phyloP scores from a whole-genome alignment of 1,139 yeast species.

The Sugiyamaella grinbergsii region DNA sequence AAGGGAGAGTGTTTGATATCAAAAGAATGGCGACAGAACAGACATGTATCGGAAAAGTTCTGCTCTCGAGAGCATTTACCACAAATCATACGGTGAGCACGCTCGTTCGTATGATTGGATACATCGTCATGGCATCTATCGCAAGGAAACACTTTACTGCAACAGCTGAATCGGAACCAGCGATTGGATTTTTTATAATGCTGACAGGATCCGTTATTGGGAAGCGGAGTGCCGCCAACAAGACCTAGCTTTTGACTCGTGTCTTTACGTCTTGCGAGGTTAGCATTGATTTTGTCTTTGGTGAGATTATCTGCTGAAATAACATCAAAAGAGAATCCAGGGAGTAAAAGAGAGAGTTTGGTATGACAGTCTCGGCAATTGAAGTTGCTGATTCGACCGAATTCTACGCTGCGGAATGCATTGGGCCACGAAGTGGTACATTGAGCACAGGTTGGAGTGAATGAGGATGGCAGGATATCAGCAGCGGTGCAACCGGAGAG shows the following conservation, averaged over 20 bases:
- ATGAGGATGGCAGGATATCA: constrained; percentile 44
- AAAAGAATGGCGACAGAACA: constrained; percentile 44
- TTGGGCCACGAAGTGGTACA: constrained; percentile 38
- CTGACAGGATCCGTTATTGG: constrained; percentile 45
- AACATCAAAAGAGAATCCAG: constrained; percentile 39
- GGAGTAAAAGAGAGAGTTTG: constrained; percentile 40
- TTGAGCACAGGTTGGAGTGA: constrained; percentile 44
- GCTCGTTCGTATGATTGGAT: constrained; percentile 43
- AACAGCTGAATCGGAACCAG: constrained; percentile 50
- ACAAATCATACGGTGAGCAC: constrained; percentile 47
- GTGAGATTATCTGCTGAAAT: constrained; percentile 32
- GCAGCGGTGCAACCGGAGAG: constrained; percentile 43
- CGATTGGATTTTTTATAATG: constrained; percentile 47
- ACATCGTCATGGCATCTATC: constrained; percentile 47
- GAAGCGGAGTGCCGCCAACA: constrained; percentile 46
- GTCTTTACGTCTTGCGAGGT: constrained; percentile 25
- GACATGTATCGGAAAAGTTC: constrained; percentile 42
- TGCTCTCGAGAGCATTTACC: constrained; percentile 50
- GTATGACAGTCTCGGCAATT: constrained; percentile 45
- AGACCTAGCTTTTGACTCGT: constrained; percentile 40
- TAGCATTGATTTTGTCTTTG: constrained; percentile 29
- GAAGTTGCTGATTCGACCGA: constrained; percentile 39
- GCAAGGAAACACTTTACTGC: constrained; percentile 47
- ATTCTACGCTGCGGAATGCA: constrained; percentile 41
- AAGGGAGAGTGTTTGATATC: constrained; percentile 43